These are phyloP conservation scores for Monosporozyma solicola DNA, from an alignment of 805 yeast species.

Conservation along the genomic window DNA sequence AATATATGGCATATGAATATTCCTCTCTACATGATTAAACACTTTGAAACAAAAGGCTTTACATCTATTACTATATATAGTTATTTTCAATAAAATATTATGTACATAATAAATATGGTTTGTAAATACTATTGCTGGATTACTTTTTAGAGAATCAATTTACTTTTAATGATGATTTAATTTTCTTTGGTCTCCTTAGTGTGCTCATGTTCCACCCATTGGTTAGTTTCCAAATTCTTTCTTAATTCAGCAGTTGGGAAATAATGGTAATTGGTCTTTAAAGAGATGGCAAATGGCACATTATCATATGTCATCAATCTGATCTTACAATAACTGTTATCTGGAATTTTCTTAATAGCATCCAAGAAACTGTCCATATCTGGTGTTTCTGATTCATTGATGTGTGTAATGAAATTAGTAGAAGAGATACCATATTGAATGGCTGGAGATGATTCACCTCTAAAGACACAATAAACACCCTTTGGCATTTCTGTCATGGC, in stretches of 20 bases:
- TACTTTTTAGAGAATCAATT: not conserved
- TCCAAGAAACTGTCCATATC: constrained; percentile 58
- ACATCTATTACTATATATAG: not conserved
- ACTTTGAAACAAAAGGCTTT: not conserved
- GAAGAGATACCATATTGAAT: constrained; percentile 69
- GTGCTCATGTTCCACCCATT: constrained; percentile 49
- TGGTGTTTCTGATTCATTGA: constrained; percentile 66
- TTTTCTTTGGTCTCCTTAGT: constrained; percentile 24
- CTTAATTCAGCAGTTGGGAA: constrained; percentile 64
- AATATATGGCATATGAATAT: not conserved
- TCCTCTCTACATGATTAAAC: not conserved
- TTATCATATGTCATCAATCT: constrained; percentile 79
- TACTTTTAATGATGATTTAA: constrained; percentile 10
- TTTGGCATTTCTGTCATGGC: constrained; percentile 70
- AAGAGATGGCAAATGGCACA: constrained; percentile 75
- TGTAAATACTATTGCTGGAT: not conserved
- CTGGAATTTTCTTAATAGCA: constrained; percentile 63
- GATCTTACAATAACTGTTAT: constrained; percentile 70
- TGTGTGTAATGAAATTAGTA: constrained; percentile 82
- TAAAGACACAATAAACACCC: constrained; percentile 70
- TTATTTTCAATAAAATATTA: not conserved
- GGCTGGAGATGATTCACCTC: constrained; percentile 79
- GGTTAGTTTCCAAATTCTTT: constrained; percentile 37
- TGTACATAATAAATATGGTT: not conserved
- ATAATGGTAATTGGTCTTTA: constrained; percentile 83